phyloP scores from a whole-genome alignment of 2,329 filamentous ascomycete species.

The Coleophoma crateriformis region DNA sequence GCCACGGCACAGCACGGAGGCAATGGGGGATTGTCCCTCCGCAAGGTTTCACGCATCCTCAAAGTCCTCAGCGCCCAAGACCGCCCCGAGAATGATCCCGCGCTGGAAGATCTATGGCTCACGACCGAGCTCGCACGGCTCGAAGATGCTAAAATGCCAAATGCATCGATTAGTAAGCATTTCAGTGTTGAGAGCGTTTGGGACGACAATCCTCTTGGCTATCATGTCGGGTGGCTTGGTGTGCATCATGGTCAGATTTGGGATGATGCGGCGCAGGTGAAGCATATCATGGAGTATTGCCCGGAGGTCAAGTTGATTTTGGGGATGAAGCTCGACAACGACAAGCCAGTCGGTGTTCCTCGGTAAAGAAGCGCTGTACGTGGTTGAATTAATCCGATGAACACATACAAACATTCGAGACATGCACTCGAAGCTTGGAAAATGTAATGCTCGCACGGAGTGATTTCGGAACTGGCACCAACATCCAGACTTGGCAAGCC shows the following conservation, averaged over 20 bases:
- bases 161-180: constrained; percentile 26
- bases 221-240: constrained; percentile 35
- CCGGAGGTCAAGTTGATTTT: constrained; percentile 48
- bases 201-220: constrained; percentile 45
- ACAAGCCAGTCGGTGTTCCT: constrained; percentile 20
- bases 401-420: too few species aligned
- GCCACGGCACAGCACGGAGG: constrained; percentile 17
- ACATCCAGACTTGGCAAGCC: too few species aligned
- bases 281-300: constrained; percentile 47
- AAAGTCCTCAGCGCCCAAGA: constrained; percentile 27
- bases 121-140: constrained; percentile 19
- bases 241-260: constrained; percentile 37
- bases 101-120: constrained; percentile 49
- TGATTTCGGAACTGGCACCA: too few species aligned
- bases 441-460: too few species aligned
- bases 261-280: constrained; percentile 36
- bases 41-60: constrained; percentile 19
- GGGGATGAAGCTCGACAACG: constrained; percentile 47
- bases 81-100: constrained; percentile 32
- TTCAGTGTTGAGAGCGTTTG: constrained; percentile 45
- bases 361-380: background rate
- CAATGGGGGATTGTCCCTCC: constrained; percentile 22
- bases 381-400: too few species aligned
- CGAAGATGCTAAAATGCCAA: constrained; percentile 21
- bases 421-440: too few species aligned